A percentile compares a stretch with the other conserved stretches of the same genome.
These are phyloP conservation scores for Epichloe typhina DNA, from an alignment of 2,329 filamentous ascomycete species.

Conservation along the genomic window DNA sequence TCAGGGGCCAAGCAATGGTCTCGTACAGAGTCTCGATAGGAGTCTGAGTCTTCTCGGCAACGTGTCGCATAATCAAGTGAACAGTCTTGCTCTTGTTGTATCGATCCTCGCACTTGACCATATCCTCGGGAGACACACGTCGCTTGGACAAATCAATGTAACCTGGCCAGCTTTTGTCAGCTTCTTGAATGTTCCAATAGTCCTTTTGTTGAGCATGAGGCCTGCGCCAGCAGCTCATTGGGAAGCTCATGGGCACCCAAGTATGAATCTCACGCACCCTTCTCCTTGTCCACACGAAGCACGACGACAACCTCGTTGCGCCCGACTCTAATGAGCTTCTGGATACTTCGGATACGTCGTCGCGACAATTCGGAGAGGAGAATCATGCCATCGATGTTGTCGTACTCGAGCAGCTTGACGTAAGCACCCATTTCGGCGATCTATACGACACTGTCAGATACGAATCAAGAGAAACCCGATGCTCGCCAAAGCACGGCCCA, in stretches of 20 bases:
- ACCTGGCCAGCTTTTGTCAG: conserved; percentile 28
- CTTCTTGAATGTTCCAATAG: conserved; percentile 7
- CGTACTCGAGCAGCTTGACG: conserved; percentile 98
- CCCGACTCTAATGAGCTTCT: conserved; percentile 96
- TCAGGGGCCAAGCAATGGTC: conserved; percentile 89
- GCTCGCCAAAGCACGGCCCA: neutral
- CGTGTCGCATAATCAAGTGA: conserved; percentile 96
- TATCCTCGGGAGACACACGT: conserved; percentile 93
- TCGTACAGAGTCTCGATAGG: conserved; percentile 95
- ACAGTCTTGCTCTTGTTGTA: conserved; percentile 99
- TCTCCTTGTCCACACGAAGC: conserved; percentile 97
- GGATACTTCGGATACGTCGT: conserved; percentile 95
- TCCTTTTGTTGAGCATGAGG: neutral
- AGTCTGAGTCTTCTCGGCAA: conserved; percentile 88
- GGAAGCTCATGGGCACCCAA: neutral
- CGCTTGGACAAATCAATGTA: conserved; percentile 99
- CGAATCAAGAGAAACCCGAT: neutral
- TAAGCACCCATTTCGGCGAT: conserved; percentile 99
- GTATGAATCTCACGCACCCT: conserved; percentile 43
- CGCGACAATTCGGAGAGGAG: conserved; percentile 92
- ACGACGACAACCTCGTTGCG: conserved; percentile 98
- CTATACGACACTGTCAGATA: conserved; percentile 27
- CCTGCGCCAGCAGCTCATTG: too few species aligned
- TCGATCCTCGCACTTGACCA: conserved; percentile 94
- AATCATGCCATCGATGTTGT: conserved; percentile 99